Evolutionary conservation across 106 monocot species (phyloP).

Genomic region (Cymbidium sinense): DNA sequence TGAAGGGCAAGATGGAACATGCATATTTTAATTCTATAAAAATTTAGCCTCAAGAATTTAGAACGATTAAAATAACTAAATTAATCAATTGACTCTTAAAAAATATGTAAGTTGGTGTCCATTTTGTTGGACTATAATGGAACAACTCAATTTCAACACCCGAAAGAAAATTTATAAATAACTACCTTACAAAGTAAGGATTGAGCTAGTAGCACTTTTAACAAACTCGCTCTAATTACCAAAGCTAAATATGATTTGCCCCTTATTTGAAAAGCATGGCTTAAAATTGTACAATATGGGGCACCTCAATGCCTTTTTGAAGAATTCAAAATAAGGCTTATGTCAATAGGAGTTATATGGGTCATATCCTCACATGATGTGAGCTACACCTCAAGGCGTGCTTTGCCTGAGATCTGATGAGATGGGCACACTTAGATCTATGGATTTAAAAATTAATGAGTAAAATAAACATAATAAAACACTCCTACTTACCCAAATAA

Average conservation of each 20-base stretch:
- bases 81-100: neutral
- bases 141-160: neutral
- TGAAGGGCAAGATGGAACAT: neutral
- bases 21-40: neutral
- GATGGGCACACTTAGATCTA: no score
- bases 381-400: no score
- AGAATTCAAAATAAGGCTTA: no score
- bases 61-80: neutral
- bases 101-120: neutral
- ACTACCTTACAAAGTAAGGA: neutral
- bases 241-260: neutral
- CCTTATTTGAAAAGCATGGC: no score
- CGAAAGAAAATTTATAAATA: neutral
- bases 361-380: no score
- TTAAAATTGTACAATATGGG: no score
- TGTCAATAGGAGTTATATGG: no score
- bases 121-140: neutral
- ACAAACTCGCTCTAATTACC: neutral
- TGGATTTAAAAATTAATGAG: no score
- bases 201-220: neutral
- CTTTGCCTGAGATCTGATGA: no score
- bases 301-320: no score
- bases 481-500: no score
- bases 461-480: no score
- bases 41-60: neutral